Base-by-base conservation (phyloP, 2,329 filamentous ascomycete genomes). In the Fusarium mangiferae region DNA sequence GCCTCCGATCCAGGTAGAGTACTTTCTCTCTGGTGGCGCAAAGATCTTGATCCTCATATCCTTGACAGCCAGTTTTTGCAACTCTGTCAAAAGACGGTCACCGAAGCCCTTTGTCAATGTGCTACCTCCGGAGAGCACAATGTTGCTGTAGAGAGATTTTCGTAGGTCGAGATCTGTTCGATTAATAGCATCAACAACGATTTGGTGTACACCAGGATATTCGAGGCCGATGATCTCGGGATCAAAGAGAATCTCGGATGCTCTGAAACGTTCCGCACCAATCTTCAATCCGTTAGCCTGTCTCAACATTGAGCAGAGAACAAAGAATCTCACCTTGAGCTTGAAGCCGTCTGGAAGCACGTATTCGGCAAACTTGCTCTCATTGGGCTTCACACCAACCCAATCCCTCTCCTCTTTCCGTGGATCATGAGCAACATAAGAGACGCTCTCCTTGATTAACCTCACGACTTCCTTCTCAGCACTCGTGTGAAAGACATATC, bases 31-130 rank as follows among this genome's bases (percentile, higher is more conserved):
- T 11, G 96, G 96, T 62, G 96, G 96, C 61, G 96, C 96, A 85
- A 97, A 98, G 81, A 99, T 99, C 88, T 98, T 98, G 86, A 99
- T 98, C 80, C 95, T 91, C 96, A 98, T 99, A 82, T 99, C 96
- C 87, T 98, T 98, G 77, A 98, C 95, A 17, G 96, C 96, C 78
- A 98, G 86, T 81, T 92, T 89, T 85, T 98, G 96, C 75, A 98
- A 93, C 85, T 99, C 96, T 77, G 94, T 91, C 81, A 99, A 87
- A 77, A 99, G 86, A 58, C 96, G 90, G 84, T 98, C 96, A 64
- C 96, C 96, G 81, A 99, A 99, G 49, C 96, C 96, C 85, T 96
- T 98, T 78, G 95, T 98, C 81, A 99, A 87, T 33, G 96, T 99
- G 80, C 95, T 97, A 61, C 96, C 96, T 72, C 96, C 96, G 2